These are phyloP conservation scores for Rhizopus microsporus DNA, from an alignment of 371 early-diverging fungal species.

Conservation along the genomic window DNA sequence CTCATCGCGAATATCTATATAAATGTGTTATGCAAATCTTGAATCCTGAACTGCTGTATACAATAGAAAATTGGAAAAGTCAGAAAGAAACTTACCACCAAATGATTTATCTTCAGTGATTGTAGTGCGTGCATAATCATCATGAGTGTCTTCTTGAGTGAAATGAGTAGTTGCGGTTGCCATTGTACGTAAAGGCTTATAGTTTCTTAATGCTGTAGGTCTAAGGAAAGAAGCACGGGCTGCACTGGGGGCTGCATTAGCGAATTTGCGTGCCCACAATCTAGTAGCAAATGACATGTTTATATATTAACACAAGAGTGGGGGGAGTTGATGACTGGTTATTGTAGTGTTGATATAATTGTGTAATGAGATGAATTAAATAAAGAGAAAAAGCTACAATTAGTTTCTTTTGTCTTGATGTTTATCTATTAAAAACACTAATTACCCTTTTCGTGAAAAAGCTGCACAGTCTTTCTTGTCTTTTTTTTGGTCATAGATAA, in stretches of 20 bases:
- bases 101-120: conserved; percentile 47
- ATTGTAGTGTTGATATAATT: not conserved
- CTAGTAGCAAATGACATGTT: conserved; percentile 51
- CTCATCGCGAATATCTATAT: conserved; percentile 44
- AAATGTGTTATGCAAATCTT: conserved; percentile 2
- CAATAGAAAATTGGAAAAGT: not conserved
- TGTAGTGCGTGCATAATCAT: conserved; percentile 37
- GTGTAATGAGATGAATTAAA: not conserved
- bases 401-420: not conserved
- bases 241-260: conserved; percentile 32
- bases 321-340: conserved; percentile 14
- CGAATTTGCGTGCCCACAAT: conserved; percentile 50
- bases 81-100: conserved; percentile 35
- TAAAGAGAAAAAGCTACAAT: not conserved
- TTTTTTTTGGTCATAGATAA: too few relatives aligned
- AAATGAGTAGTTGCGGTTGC: conserved; percentile 33
- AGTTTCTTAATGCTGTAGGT: conserved; percentile 22
- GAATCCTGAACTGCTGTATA: not conserved
- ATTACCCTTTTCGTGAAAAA: not conserved
- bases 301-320: conserved; percentile 10
- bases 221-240: conserved; percentile 24
- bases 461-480: not conserved
- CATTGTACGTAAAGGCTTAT: conserved; percentile 43
- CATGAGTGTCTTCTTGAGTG: conserved; percentile 13
- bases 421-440: not conserved